Conservation (phyloP, 2,329 filamentous ascomycete genomes). For the Emmonsia crescens region DNA sequence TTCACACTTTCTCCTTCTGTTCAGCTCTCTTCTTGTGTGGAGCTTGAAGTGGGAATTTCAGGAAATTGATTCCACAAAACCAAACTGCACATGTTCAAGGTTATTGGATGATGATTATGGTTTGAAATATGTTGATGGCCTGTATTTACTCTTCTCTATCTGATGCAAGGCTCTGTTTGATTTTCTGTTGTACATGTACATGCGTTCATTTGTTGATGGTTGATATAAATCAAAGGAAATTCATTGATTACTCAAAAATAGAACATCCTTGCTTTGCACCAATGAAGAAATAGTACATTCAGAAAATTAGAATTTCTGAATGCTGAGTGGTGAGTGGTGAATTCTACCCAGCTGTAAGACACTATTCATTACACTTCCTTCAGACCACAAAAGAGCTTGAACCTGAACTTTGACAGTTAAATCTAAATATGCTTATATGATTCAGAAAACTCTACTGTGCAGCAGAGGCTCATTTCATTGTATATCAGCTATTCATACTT, state of each 20-base stretch:
- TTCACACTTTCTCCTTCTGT: not conserved
- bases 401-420: not conserved
- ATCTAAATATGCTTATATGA: not conserved
- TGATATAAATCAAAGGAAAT: not conserved
- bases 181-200: not conserved
- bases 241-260: not conserved
- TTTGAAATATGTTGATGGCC: not conserved
- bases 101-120: constrained; percentile 6
- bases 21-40: not conserved
- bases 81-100: not conserved
- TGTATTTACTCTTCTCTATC: not conserved
- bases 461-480: not conserved
- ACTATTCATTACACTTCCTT: not conserved
- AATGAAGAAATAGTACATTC: not conserved
- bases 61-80: not conserved
- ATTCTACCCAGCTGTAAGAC: not conserved
- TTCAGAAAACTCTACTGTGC: not conserved
- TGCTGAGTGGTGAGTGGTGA: not conserved
- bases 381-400: not conserved
- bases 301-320: not conserved
- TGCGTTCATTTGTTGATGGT: not conserved
- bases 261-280: not conserved
- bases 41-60: not conserved
- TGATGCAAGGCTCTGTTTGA: no score
- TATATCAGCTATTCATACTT: not conserved